These are phyloP conservation scores for Trypanosoma mega DNA, from an alignment of 208 protist species.

Conservation along the genomic window DNA sequence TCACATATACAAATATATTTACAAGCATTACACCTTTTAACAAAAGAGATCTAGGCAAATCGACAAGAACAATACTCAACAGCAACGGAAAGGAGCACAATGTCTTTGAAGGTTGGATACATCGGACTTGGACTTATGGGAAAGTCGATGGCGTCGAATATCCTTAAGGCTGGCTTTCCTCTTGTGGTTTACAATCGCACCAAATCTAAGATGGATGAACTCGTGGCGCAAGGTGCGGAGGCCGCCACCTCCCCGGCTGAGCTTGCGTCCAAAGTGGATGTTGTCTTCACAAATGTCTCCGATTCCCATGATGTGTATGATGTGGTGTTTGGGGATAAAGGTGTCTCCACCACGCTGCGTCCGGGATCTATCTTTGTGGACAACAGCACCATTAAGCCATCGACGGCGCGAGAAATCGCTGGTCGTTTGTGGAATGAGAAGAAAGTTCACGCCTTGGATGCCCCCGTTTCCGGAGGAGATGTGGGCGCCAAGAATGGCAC, in stretches of 20 bases:
- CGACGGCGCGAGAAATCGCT: conserved; percentile 86
- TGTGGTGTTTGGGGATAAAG: conserved; percentile 83
- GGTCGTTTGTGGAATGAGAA: conserved; percentile 67
- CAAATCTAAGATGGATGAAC: conserved; percentile 65
- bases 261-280: conserved; percentile 75
- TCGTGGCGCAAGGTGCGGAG: conserved; percentile 75
- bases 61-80: no score
- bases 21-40: no score
- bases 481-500: conserved; percentile 92
- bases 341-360: conserved; percentile 75
- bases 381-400: conserved; percentile 96
- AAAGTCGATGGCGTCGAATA: conserved; percentile 88
- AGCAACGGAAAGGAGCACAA: conserved; percentile 1
- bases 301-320: conserved; percentile 88
- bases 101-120: conserved; percentile 81
- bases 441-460: conserved; percentile 86
- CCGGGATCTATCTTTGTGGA: conserved; percentile 87
- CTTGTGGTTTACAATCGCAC: conserved; percentile 91
- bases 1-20: no score
- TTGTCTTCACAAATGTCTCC: conserved; percentile 93
- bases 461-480: conserved; percentile 95
- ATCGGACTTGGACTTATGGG: conserved; percentile 95
- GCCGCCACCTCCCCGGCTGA: conserved; percentile 70
- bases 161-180: conserved; percentile 86
- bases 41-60: no score